These are phyloP conservation scores for Trichoderma sp. DNA, from an alignment of 2,329 filamentous ascomycete genomes.

Conservation along the genomic window DNA sequence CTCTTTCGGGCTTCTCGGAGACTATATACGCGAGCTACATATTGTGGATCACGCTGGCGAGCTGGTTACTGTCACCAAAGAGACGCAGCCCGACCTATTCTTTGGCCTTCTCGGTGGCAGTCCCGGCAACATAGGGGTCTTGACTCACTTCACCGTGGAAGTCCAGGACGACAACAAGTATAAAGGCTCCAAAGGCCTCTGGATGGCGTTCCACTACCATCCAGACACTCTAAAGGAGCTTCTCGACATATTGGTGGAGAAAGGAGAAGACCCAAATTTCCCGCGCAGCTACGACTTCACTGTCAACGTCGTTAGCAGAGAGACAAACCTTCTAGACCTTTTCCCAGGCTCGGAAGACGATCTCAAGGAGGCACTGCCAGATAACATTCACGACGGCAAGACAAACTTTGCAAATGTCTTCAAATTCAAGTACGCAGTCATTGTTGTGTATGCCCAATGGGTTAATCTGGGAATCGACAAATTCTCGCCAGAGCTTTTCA, in stretches of 20 bases:
- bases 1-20: conserved; percentile 7
- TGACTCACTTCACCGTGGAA: conserved; percentile 5
- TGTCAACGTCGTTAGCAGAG: neutral
- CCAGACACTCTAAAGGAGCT: neutral
- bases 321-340: conserved; percentile 1
- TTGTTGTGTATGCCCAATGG: conserved; percentile 8
- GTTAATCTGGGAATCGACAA: conserved; percentile 3
- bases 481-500: neutral
- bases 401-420: conserved; percentile 2
- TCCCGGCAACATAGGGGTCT: conserved; percentile 7
- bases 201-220: conserved; percentile 5
- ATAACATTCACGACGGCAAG: conserved; percentile 10
- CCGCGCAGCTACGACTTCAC: conserved; percentile 12
- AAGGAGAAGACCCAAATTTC: conserved; percentile 8
- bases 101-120: conserved; percentile 6
- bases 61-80: neutral
- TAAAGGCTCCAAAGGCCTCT: neutral
- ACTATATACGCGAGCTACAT: conserved; percentile 1
- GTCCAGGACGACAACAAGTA: conserved; percentile 11
- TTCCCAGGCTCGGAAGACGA: conserved; percentile 9
- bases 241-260: conserved; percentile 15
- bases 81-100: neutral
- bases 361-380: neutral
- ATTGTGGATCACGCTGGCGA: conserved; percentile 7
- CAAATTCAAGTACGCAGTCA: conserved; percentile 9